Evolutionary conservation across 352 stramenopile genomes (phyloP).

Genomic region (Globisporangium cystogenes): DNA sequence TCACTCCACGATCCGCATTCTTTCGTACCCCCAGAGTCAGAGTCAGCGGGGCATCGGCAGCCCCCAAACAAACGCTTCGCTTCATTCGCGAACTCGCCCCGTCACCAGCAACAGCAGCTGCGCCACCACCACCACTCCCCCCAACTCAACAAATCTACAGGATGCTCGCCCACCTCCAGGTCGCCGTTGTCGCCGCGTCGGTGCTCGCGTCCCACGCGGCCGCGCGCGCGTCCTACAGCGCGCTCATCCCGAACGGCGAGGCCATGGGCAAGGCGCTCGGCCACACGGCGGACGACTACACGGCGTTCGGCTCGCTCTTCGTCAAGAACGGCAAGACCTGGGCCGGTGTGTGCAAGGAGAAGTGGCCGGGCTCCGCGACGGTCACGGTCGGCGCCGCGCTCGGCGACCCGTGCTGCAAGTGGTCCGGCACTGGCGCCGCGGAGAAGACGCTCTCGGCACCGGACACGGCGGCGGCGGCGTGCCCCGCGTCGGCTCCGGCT

Average conservation of each 20-base stretch:
- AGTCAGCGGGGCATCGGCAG: no score
- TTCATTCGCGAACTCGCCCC: no score
- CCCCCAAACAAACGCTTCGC: no score
- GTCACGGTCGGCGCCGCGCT: constrained; percentile 37
- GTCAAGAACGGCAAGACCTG: constrained; percentile 26
- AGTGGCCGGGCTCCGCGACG: constrained; percentile 25
- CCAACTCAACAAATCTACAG: not conserved
- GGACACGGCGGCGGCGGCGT: constrained; percentile 26
- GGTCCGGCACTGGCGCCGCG: constrained; percentile 22
- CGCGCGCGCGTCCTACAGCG: constrained; percentile 7
- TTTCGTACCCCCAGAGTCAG: no score
- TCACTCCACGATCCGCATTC: no score
- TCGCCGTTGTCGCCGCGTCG: constrained; percentile 4
- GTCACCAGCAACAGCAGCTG: no score
- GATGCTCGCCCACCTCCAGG: constrained; percentile 10
- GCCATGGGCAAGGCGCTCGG: constrained; percentile 33
- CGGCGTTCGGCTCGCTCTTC: constrained; percentile 41
- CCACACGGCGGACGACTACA: constrained; percentile 31
- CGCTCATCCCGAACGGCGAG: constrained; percentile 39
- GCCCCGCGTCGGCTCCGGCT: constrained; percentile 17
- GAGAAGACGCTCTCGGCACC: constrained; percentile 30
- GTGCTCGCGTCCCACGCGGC: constrained; percentile 6
- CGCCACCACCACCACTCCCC: not conserved
- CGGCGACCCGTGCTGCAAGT: constrained; percentile 57
- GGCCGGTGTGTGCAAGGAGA: constrained; percentile 33